Evolutionary conservation across 2,329 filamentous ascomycete species (phyloP).

Genomic region (Aureobasidium sp.): DNA sequence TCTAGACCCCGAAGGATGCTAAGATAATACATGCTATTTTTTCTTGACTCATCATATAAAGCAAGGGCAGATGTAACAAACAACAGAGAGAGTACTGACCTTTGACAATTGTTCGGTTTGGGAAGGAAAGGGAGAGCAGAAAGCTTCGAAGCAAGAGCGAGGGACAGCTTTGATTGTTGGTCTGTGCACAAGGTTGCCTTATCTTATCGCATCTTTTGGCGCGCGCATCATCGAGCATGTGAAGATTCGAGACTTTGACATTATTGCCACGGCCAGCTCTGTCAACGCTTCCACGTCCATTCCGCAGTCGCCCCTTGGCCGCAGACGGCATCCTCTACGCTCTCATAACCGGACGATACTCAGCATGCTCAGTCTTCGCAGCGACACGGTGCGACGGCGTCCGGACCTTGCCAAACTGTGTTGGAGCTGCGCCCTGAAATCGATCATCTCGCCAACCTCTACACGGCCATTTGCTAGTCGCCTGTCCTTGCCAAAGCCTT

Average conservation of each 20-base stretch:
- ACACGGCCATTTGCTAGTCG: not conserved
- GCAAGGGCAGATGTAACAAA: constrained; percentile 17
- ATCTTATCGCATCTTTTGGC: not conserved
- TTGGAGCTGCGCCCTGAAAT: constrained; percentile 18
- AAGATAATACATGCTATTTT: constrained; percentile 45
- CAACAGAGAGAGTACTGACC: not conserved
- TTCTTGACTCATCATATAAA: constrained; percentile 27
- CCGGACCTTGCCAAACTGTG: constrained; percentile 14
- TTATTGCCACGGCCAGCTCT: not conserved
- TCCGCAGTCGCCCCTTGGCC: no score
- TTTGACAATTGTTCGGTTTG: not conserved
- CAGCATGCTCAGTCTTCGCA: constrained; percentile 11
- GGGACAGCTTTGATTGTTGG: not conserved
- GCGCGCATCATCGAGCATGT: not conserved
- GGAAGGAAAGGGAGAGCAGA: not conserved
- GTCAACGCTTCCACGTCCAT: not conserved
- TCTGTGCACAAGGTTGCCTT: not conserved
- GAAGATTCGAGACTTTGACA: constrained; percentile 2
- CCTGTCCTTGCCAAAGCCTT: not conserved
- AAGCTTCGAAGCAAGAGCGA: not conserved
- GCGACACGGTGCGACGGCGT: not conserved
- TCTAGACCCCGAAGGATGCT: constrained; percentile 24
- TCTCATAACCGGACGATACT: no score
- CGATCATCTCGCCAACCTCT: not conserved
- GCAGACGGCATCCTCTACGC: not conserved